Evolutionary conservation across 495 filamentous ascomycete genomes (phyloP), one percentile per base, ranked within the genome.

Genomic region (Penicillium simplicissimum): DNA sequence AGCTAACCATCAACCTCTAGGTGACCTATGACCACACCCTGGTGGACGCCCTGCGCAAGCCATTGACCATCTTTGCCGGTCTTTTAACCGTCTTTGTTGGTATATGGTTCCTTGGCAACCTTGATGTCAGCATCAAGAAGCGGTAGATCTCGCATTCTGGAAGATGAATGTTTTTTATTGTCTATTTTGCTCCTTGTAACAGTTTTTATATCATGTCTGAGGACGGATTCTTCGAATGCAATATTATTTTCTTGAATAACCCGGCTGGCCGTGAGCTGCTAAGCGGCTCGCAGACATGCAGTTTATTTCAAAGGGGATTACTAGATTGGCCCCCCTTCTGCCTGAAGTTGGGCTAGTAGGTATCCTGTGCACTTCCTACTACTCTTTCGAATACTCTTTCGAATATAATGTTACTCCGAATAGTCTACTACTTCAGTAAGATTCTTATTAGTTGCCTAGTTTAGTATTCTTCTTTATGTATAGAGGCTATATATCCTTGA

Each of bases 1-100:
- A 47, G 51, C 62, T 59, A 64, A 66, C 28, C 15, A 31, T 58
- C 14, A 48, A 35, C 37, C 8, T 36, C 11, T 52, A 67, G 79
- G 72, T 96, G 33, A 89, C 89, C n/a, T 98, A 98, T 71, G 89
- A 93, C 58, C 89, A 93, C 70, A 85, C 94, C 8, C 79, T 89
- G 62, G 72, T 77, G 19, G 95, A 93, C 51, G 84, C 79, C 45
- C 83, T 96, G 57, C 85, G 92, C 66, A 98, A 98, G 79, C 95
- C 95, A 2, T 63, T 96, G 17, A 87, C 92, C 31, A 82, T 98
- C 51, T 90, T 95, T 59, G 79, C 79, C n/a, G 90, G 90, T 60
- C 65, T 90, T 56, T 67, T 93, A 60, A 75, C 82, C n/a, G 70
- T 96, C 10, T 96, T 97, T 77, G 81, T 85, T 40, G 82, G 85